These are phyloP conservation scores for Cystobasidiopsis lactophilus DNA, from an alignment of 768 basidiomycete species.

Conservation along the genomic window DNA sequence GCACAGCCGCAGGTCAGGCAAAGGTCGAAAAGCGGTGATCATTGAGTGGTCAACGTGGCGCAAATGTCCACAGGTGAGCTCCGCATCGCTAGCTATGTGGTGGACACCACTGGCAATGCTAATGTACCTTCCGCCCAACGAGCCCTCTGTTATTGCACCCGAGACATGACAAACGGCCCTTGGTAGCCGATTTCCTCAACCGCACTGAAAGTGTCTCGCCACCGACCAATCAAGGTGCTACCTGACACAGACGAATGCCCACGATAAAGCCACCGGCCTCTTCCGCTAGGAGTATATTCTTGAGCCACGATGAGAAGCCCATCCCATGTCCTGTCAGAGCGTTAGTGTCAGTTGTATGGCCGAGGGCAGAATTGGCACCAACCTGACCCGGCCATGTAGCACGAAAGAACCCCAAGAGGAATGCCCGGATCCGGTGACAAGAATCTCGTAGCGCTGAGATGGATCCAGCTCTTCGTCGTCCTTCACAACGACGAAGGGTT, in stretches of 20 bases:
- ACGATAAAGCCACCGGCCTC: slow-evolving; percentile 31
- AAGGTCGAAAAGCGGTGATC: no score
- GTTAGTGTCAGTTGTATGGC: no score
- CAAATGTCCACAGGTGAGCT: no score
- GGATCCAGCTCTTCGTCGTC: slow-evolving; percentile 7
- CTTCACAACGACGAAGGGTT: neutral
- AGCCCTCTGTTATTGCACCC: no score
- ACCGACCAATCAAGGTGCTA: slow-evolving; percentile 11
- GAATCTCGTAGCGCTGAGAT: slow-evolving; percentile 17
- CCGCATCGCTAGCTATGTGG: no score
- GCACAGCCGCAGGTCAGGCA: no score
- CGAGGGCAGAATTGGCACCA: no score
- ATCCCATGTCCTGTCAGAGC: slow-evolving; percentile 36
- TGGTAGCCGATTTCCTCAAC: slow-evolving; percentile 18
- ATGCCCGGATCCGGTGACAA: slow-evolving; percentile 34
- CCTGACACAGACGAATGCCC: neutral
- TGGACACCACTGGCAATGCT: no score
- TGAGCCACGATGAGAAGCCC: slow-evolving; percentile 63
- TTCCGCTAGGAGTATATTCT: slow-evolving; percentile 34
- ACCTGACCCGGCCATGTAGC: slow-evolving; percentile 45
- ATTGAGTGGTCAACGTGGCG: no score
- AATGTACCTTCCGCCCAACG: no score
- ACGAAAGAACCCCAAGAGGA: slow-evolving; percentile 79
- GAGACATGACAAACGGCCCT: slow-evolving; percentile 1
- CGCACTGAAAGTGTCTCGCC: slow-evolving; percentile 15